A percentile compares a stretch with the other conserved stretches of the same genome.
Conservation (phyloP, 805 yeast genomes). For the Candida michaelii region DNA sequence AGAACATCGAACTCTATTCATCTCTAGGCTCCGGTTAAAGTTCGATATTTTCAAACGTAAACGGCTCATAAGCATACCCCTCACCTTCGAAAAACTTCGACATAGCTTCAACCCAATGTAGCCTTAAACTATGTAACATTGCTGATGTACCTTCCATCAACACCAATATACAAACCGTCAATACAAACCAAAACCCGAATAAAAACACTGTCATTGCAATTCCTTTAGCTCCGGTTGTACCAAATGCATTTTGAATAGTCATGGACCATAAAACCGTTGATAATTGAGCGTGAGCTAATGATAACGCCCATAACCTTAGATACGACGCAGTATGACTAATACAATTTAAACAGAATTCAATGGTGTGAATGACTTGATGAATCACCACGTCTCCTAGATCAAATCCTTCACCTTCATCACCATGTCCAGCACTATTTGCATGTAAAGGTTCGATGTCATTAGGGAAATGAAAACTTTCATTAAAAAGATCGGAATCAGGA, state of each 20-base stretch:
- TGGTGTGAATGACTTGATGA: constrained; percentile 78
- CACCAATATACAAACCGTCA: constrained; percentile 68
- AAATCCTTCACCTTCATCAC: constrained; percentile 36
- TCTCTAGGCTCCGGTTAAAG: neutral
- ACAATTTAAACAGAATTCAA: constrained; percentile 77
- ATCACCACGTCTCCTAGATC: constrained; percentile 68
- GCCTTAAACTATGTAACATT: constrained; percentile 72
- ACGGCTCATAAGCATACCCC: constrained; percentile 68
- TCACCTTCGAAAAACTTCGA: constrained; percentile 78
- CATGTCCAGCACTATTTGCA: constrained; percentile 36
- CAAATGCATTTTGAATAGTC: constrained; percentile 68
- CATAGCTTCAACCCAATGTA: constrained; percentile 85
- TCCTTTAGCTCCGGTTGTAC: constrained; percentile 53
- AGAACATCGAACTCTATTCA: too few relatives aligned
- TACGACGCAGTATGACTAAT: constrained; percentile 81
- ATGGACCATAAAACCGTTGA: constrained; percentile 74
- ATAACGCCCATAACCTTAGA: constrained; percentile 75
- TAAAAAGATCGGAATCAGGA: constrained; percentile 15
- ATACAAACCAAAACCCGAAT: constrained; percentile 73
- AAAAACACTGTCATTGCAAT: constrained; percentile 57
- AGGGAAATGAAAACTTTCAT: constrained; percentile 35
- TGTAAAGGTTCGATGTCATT: constrained; percentile 40
- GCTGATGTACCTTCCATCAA: constrained; percentile 86
- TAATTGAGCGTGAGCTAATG: constrained; percentile 77
- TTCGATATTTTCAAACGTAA: constrained; percentile 39